These are phyloP conservation scores for Podaxis sp. DNA, from an alignment of 768 basidiomycete genomes.

Conservation along the genomic window DNA sequence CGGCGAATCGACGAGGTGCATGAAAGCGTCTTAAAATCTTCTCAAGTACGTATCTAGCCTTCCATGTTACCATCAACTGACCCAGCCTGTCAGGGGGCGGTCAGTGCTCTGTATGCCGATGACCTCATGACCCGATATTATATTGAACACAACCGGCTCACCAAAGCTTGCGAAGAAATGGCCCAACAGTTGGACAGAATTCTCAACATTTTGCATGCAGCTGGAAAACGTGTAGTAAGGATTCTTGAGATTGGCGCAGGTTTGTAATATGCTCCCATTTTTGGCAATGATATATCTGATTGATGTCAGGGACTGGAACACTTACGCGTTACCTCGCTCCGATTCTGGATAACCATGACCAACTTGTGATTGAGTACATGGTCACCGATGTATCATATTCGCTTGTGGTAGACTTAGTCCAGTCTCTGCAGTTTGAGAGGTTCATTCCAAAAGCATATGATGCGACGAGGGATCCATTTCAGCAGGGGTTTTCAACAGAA, in stretches of 20 bases:
- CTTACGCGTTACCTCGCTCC: not conserved
- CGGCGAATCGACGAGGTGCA: not conserved
- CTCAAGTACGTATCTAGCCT: not conserved
- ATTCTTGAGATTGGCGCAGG: constrained; percentile 8
- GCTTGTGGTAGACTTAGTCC: constrained; percentile 3
- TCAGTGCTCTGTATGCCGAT: constrained; percentile 2
- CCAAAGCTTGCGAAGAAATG: not conserved
- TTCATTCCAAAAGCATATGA: constrained; percentile 3
- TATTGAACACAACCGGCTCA: not conserved
- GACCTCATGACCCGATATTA: constrained; percentile 6
- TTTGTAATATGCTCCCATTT: not conserved
- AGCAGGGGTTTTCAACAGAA: not conserved
- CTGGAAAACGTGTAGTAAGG: not conserved
- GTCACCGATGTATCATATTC: constrained; percentile 5
- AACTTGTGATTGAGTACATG: constrained; percentile 4
- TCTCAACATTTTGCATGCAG: not conserved
- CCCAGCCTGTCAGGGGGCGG: not conserved
- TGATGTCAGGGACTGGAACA: not conserved
- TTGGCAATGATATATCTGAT: not conserved
- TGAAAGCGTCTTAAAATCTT: not conserved
- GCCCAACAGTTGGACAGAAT: not conserved
- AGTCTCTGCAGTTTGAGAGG: not conserved
- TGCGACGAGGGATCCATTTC: not conserved
- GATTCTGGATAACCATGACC: not conserved
- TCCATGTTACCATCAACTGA: not conserved